phyloP scores from a whole-genome alignment of 352 stramenopile species.

The Albugo laibachii region DNA sequence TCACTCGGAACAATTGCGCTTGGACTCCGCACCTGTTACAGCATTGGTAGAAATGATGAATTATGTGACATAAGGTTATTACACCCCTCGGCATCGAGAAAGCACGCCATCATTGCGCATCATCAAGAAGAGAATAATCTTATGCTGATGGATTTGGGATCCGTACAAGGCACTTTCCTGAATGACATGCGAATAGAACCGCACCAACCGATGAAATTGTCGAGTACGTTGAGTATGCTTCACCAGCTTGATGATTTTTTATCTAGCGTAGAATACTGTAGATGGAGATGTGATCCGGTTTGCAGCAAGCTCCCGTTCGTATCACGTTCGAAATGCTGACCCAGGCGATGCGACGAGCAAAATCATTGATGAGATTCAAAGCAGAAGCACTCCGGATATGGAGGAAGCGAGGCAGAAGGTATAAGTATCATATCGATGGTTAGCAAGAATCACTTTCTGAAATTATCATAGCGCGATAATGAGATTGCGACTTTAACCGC shows the following conservation, averaged over 20 bases:
- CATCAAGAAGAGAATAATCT: conserved; percentile 22
- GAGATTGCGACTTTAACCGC: conserved; percentile 56
- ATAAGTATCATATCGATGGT: conserved; percentile 10
- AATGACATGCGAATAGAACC: conserved; percentile 41
- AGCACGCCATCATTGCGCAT: conserved; percentile 62
- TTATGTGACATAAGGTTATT: conserved; percentile 49
- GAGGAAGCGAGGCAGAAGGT: conserved; percentile 30
- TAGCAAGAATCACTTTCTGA: background rate
- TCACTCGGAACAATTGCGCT: too few relatives aligned
- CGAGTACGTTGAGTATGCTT: background rate
- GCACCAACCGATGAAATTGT: conserved; percentile 18
- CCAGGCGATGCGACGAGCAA: conserved; percentile 2
- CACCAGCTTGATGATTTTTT: background rate
- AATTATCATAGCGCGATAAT: conserved; percentile 18
- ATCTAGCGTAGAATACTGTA: conserved; percentile 1
- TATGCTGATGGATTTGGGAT: conserved; percentile 51
- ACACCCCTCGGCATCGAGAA: conserved; percentile 62
- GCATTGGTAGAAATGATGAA: conserved; percentile 62
- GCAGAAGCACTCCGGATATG: conserved; percentile 4
- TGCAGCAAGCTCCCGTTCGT: conserved; percentile 36
- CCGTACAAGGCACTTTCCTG: conserved; percentile 70
- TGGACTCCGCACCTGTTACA: conserved; percentile 14
- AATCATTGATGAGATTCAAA: background rate
- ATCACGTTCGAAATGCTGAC: conserved; percentile 17
- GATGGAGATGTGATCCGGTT: conserved; percentile 33